A percentile compares a stretch with the other conserved stretches of the same genome.
Evolutionary conservation across 106 monocot genomes (phyloP).

Genomic region (Platanthera zijinensis): DNA sequence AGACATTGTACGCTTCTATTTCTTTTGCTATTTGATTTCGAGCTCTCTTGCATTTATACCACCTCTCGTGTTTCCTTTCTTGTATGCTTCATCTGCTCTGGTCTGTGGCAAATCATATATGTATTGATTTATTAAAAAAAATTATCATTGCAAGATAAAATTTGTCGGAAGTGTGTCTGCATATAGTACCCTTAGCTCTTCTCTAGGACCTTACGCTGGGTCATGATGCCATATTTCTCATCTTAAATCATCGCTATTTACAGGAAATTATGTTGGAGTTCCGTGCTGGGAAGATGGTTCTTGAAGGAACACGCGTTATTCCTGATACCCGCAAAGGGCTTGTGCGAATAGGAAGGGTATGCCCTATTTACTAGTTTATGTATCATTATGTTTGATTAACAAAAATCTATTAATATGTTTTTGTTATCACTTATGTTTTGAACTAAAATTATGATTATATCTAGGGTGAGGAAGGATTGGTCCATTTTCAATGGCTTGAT

Average conservation of each 20-base stretch:
- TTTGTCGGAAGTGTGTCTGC: too few species aligned
- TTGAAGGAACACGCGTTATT: slow-evolving; percentile 57
- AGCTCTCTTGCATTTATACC: too few species aligned
- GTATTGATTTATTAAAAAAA: too few species aligned
- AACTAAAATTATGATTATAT: slow-evolving; percentile 10
- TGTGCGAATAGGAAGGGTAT: slow-evolving; percentile 83
- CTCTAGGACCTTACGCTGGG: too few species aligned
- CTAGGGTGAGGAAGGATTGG: slow-evolving; percentile 92
- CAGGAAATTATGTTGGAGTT: slow-evolving; percentile 92
- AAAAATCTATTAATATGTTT: not conserved
- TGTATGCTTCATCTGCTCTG: too few species aligned
- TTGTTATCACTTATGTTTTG: not conserved
- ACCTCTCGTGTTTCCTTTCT: too few species aligned
- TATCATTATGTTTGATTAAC: not conserved
- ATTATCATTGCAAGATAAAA: too few species aligned
- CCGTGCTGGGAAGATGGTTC: slow-evolving; percentile 83
- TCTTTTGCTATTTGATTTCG: too few species aligned
- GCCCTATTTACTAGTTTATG: not conserved
- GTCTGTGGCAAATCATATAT: too few species aligned
- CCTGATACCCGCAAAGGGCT: slow-evolving; percentile 91
- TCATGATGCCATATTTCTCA: not conserved
- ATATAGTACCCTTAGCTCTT: too few species aligned
- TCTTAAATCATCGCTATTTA: slow-evolving; percentile 1
- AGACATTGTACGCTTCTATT: too few species aligned
- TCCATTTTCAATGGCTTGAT: slow-evolving; percentile 98